phyloP scores from a whole-genome alignment of 495 filamentous ascomycete genomes.

The Astrothelium macrocarpum region DNA sequence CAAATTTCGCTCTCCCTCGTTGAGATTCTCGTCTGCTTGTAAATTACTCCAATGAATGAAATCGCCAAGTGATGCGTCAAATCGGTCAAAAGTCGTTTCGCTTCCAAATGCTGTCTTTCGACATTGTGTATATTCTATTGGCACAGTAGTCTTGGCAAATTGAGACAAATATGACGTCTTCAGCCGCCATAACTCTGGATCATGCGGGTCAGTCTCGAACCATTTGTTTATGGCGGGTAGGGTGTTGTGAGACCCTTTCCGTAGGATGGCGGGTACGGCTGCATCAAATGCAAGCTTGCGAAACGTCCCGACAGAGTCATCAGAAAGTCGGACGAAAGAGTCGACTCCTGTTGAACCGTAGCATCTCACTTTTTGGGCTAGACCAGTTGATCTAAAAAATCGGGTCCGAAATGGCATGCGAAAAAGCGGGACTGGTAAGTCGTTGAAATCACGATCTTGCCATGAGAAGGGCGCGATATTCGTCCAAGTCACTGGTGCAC shows the following conservation, averaged over 20 bases:
- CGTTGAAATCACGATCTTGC: too few species aligned
- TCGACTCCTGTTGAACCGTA: not conserved
- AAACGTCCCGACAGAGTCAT: slow-evolving; percentile 36
- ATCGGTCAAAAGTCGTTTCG: slow-evolving; percentile 39
- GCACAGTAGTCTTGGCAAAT: slow-evolving; percentile 45
- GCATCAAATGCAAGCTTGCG: slow-evolving; percentile 39
- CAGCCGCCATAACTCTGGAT: not conserved
- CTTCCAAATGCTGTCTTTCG: not conserved
- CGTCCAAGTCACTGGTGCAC: too few species aligned
- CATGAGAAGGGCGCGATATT: too few species aligned
- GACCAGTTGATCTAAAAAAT: not conserved
- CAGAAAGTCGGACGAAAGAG: slow-evolving; percentile 3
- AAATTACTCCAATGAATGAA: slow-evolving; percentile 45
- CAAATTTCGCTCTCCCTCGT: not conserved
- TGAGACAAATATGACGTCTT: slow-evolving; percentile 42
- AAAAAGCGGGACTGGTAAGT: too few species aligned
- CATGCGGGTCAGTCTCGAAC: slow-evolving; percentile 32
- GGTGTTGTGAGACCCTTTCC: slow-evolving; percentile 33
- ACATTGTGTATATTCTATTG: slow-evolving; percentile 45
- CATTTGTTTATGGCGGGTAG: slow-evolving; percentile 47
- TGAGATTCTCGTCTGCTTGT: not conserved
- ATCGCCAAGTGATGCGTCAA: slow-evolving; percentile 46
- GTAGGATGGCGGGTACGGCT: slow-evolving; percentile 41
- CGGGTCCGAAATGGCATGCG: not conserved
- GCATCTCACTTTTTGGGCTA: not conserved